Percentiles rank a stretch among this genome's conserved stretches.
phyloP scores from a whole-genome alignment of 2,329 filamentous ascomycete species.

The Aspergillus quadrilineatus region DNA sequence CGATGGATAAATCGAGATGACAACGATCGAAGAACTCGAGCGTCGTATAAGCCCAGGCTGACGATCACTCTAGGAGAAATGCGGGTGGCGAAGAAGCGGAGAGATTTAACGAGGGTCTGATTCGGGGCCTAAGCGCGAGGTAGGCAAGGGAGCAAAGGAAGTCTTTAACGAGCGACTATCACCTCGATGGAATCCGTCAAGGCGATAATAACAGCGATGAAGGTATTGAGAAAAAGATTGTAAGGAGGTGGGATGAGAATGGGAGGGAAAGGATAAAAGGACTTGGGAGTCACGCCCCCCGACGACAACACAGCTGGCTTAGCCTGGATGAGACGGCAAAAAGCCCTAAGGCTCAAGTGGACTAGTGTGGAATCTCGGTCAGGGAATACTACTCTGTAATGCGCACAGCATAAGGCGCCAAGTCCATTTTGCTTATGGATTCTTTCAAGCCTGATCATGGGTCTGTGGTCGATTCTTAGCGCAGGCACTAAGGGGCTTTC shows the following conservation, averaged over 20 bases:
- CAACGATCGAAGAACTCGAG: slow-evolving; percentile 2
- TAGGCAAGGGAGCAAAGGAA: slow-evolving; percentile 10
- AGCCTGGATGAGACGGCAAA: background rate
- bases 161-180: slow-evolving; percentile 23
- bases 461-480: slow-evolving; percentile 9
- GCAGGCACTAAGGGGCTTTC: slow-evolving; percentile 8
- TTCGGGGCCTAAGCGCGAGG: slow-evolving; percentile 1
- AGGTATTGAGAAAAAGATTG: slow-evolving; percentile 9
- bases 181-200: slow-evolving; percentile 3
- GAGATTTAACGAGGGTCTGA: slow-evolving; percentile 8
- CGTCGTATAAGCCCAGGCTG: slow-evolving; percentile 6
- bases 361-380: background rate
- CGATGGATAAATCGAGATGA: background rate
- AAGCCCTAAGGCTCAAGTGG: slow-evolving; percentile 2
- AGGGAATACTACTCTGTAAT: background rate
- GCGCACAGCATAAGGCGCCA: background rate
- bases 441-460: background rate
- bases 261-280: slow-evolving; percentile 5
- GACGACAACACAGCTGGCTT: background rate
- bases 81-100: background rate
- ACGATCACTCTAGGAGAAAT: background rate
- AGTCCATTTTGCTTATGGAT: background rate
- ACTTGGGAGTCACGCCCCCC: background rate
- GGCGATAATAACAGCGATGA: slow-evolving; percentile 6
- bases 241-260: slow-evolving; percentile 17